Base-by-base conservation (phyloP, 257 asterid species). In the Solanum rostratum region DNA sequence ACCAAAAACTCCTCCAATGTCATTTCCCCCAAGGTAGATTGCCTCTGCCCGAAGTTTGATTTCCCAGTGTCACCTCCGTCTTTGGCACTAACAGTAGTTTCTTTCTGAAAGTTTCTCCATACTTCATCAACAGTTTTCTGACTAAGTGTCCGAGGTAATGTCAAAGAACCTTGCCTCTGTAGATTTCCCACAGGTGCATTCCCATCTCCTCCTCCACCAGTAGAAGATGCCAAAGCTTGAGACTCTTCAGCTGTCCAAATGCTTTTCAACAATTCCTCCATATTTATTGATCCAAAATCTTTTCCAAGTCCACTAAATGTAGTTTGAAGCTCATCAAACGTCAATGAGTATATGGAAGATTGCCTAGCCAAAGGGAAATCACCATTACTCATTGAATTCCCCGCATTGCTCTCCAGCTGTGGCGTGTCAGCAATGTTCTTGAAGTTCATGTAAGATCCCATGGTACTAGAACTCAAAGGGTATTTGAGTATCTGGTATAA, bases 241-340 rank as follows among this genome's bases (percentile, higher is more conserved):
- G 88, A 90, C 89, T 93, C 99, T 86, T 95, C 99, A 46, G 95
- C 97, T 19, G 96, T 89, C 98, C 98, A 94, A 73, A 95, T 92
- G 89, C 90, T 95, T 90, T 95, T 95, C 43, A 95, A 52, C 11
- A 95, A 94, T 33, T 95, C 99, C 89, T 95, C 99, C 98, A 95
- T 94, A 83, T 95, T 95, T 95, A 95, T 92, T 9, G 98, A 94
- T 37, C 99, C 99, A 41, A 93, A 93, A 68, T 95, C 98, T 91
- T 90, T 95, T 41, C 97, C 97, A 9, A 91, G 74, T 50, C 93
- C 97, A 84, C 97, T 93, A 91, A 91, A 79, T n/a, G 97, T 86
- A 68, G 59, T 90, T 88, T 95, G 99, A 84, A 95, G 92, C 92
- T 95, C 98, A 81, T 95, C 99, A 80, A 95, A 93, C 1, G 99